phyloP scores from a whole-genome alignment of 352 stramenopile genomes.

The Discostella stelligera region DNA sequence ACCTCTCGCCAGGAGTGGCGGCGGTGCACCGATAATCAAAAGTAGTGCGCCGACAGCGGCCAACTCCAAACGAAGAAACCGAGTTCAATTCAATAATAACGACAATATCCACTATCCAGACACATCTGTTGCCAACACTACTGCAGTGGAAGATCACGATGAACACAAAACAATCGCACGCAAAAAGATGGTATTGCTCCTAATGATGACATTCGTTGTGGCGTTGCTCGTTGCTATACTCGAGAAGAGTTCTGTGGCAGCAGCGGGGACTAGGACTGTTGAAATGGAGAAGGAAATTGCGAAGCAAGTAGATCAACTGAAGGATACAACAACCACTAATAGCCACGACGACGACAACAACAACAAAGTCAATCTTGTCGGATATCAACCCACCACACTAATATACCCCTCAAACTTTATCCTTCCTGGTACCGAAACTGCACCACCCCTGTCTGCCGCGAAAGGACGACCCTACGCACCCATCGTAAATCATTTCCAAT shows the following conservation, averaged over 20 bases:
- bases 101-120: no score
- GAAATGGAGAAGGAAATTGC: constrained; percentile 8
- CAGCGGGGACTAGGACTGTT: constrained; percentile 18
- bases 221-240: constrained; percentile 21
- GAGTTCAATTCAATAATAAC: no score
- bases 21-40: no score
- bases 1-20: no score
- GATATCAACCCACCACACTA: constrained; percentile 22
- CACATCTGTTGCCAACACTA: no score
- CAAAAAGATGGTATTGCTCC: constrained; percentile 36
- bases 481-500: constrained; percentile 43
- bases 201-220: constrained; percentile 26
- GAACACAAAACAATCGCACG: background rate
- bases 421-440: constrained; percentile 31
- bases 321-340: background rate
- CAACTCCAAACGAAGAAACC: no score
- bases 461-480: constrained; percentile 28
- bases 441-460: constrained; percentile 21
- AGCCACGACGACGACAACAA: background rate
- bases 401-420: constrained; percentile 16
- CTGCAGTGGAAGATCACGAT: no score
- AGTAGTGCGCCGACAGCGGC: no score
- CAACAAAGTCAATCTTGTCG: background rate
- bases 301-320: constrained; percentile 1
- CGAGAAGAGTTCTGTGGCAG: constrained; percentile 19